Evolutionary conservation across 768 basidiomycete genomes (phyloP).

Genomic region (Hemileccinum rubropunctum): DNA sequence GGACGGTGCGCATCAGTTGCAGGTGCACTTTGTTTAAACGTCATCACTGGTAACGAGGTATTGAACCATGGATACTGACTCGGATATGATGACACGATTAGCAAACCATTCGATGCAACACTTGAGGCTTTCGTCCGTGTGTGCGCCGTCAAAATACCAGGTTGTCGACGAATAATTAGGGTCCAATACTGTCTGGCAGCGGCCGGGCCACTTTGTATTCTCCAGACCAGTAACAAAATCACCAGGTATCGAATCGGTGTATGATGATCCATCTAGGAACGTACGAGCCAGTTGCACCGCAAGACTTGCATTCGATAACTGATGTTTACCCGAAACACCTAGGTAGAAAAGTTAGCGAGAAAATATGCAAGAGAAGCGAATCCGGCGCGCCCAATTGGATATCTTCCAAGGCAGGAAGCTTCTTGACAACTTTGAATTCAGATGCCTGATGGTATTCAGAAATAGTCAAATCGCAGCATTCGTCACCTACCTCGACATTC

Average conservation of each 20-base stretch:
- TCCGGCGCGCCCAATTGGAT: constrained; percentile 58
- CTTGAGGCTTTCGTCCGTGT: constrained; percentile 86
- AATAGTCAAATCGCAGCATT: neutral
- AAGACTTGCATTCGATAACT: constrained; percentile 82
- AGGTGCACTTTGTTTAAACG: neutral
- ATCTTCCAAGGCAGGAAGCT: constrained; percentile 44
- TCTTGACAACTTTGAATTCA: constrained; percentile 61
- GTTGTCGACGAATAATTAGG: constrained; percentile 48
- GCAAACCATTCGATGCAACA: constrained; percentile 91
- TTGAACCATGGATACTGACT: constrained; percentile 15
- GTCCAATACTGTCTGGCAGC: constrained; percentile 83
- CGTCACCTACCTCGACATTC: constrained; percentile 55
- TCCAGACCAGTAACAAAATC: constrained; percentile 62
- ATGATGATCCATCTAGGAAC: constrained; percentile 47
- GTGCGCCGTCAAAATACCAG: constrained; percentile 96
- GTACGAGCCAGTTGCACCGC: constrained; percentile 70
- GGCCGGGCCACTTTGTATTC: constrained; percentile 85
- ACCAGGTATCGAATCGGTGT: constrained; percentile 39
- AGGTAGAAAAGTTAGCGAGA: constrained; percentile 4
- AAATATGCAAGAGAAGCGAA: neutral
- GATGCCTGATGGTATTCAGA: constrained; percentile 46
- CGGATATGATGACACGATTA: constrained; percentile 47
- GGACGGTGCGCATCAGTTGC: constrained; percentile 24
- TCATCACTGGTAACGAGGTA: constrained; percentile 5
- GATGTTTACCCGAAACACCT: constrained; percentile 88